Percentiles rank a stretch among this genome's conserved stretches.
Evolutionary conservation across 306 rosid species (phyloP).

Genomic region (Acacia melanoxylon): DNA sequence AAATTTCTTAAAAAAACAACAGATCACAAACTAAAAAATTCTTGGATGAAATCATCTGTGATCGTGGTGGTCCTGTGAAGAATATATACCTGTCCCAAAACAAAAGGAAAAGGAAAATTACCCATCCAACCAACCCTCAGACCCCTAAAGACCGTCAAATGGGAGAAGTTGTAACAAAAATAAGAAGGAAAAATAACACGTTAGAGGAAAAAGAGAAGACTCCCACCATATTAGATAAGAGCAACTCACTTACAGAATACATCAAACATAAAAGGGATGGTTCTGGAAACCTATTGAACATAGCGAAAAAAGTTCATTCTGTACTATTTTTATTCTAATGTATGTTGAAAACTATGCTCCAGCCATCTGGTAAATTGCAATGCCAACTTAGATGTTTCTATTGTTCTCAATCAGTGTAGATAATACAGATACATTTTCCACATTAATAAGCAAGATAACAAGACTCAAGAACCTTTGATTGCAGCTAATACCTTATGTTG

Average conservation of each 20-base stretch:
- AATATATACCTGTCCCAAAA: neutral
- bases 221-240: neutral
- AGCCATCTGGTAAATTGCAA: neutral
- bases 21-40: constrained; percentile 13
- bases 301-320: neutral
- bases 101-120: neutral
- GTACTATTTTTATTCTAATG: neutral
- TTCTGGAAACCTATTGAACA: constrained; percentile 5
- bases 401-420: constrained; percentile 1
- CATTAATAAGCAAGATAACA: constrained; percentile 7
- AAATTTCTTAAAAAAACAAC: neutral
- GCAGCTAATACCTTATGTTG: constrained; percentile 72
- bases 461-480: constrained; percentile 23
- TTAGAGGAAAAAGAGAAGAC: constrained; percentile 2
- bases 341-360: neutral
- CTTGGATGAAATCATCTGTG: constrained; percentile 1
- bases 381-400: neutral
- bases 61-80: neutral
- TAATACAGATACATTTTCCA: constrained; percentile 22
- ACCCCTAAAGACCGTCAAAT: neutral
- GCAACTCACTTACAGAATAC: neutral
- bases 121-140: neutral
- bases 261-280: neutral
- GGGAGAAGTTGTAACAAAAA: neutral
- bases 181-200: constrained; percentile 8